A percentile compares a stretch with the other conserved stretches of the same genome.
These are phyloP conservation scores for Penicillium ucsense DNA, from an alignment of 495 filamentous ascomycete species.

Conservation along the genomic window DNA sequence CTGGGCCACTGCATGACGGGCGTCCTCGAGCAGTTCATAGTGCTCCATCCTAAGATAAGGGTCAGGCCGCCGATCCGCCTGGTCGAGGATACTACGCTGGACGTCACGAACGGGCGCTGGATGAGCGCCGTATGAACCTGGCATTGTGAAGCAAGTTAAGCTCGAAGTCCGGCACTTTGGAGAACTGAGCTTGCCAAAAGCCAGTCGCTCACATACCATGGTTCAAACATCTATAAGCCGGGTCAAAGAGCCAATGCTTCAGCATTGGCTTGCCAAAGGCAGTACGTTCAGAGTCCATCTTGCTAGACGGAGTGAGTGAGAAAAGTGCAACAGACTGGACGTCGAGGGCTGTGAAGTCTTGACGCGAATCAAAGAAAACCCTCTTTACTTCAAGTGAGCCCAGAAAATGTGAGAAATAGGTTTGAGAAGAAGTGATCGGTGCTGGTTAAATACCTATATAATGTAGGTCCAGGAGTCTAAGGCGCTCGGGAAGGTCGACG, in stretches of 20 bases:
- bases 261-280: conserved; percentile 52
- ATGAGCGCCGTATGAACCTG: conserved; percentile 73
- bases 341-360: too few relatives aligned
- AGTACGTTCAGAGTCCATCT: conserved; percentile 4
- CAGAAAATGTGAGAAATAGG: too few relatives aligned
- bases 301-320: not conserved
- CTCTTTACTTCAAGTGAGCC: too few relatives aligned
- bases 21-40: conserved; percentile 48
- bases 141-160: not conserved
- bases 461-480: too few relatives aligned
- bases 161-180: accelerated
- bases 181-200: too few relatives aligned
- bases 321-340: too few relatives aligned
- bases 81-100: conserved; percentile 48
- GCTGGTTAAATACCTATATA: too few relatives aligned
- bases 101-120: conserved; percentile 49
- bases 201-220: conserved; percentile 47
- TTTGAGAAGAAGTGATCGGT: too few relatives aligned
- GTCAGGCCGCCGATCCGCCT: conserved; percentile 58
- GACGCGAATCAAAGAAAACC: too few relatives aligned
- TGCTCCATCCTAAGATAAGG: conserved; percentile 59
- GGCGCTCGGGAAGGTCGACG: too few relatives aligned
- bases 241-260: conserved; percentile 63
- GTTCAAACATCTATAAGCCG: conserved; percentile 64
- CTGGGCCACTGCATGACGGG: conserved; percentile 52